Conservation (phyloP, 768 basidiomycete genomes). For the Serendipita sp. region DNA sequence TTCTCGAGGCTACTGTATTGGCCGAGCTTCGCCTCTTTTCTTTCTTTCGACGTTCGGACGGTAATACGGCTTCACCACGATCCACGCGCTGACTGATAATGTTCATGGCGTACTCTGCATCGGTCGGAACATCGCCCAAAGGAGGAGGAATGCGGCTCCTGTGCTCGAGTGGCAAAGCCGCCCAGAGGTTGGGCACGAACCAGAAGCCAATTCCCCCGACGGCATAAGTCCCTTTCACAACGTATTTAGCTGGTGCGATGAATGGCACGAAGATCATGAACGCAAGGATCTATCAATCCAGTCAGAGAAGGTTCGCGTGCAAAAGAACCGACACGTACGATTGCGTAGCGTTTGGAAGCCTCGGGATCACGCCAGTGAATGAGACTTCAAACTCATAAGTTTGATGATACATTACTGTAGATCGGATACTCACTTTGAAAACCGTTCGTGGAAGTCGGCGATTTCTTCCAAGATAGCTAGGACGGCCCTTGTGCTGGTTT, state of each 20-base stretch:
- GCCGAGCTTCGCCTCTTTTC: constrained; percentile 13
- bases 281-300: constrained; percentile 24
- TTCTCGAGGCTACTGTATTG: constrained; percentile 7
- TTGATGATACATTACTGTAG: background rate
- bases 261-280: constrained; percentile 26
- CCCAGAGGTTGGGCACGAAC: constrained; percentile 45
- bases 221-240: constrained; percentile 34
- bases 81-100: constrained; percentile 46
- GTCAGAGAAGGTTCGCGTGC: constrained; percentile 7
- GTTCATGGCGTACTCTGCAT: constrained; percentile 56
- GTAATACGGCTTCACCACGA: constrained; percentile 33
- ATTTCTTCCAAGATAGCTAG: constrained; percentile 31
- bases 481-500: constrained; percentile 28
- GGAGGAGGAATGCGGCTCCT: constrained; percentile 31
- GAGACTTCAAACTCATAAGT: constrained; percentile 26
- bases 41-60: constrained; percentile 17
- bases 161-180: constrained; percentile 32
- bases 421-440: constrained; percentile 36
- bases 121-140: constrained; percentile 43
- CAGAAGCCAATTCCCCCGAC: constrained; percentile 40
- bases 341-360: constrained; percentile 33
- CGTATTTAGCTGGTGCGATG: constrained; percentile 33
- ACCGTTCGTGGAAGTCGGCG: constrained; percentile 46
- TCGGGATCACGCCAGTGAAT: constrained; percentile 48
- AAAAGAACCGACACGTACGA: constrained; percentile 23